Evolutionary conservation across 306 rosid species (phyloP), one percentile per base, ranked within the genome.

Genomic region (Arachis hypogaea): DNA sequence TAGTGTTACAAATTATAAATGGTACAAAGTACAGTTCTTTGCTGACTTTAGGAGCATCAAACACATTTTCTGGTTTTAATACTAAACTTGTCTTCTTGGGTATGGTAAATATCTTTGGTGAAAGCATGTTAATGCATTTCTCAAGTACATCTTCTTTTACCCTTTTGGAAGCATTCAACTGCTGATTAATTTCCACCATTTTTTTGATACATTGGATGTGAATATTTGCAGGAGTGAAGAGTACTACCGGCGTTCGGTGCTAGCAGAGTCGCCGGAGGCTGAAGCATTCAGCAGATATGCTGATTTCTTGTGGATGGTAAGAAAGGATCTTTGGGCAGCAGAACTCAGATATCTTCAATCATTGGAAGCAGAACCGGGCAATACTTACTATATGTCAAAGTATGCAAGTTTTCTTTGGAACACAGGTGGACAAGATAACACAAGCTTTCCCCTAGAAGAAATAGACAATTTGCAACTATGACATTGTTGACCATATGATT

Each of bases 401-500:
- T 93, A 85, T 11, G 92, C 93, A 57, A 68, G 73, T 78, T 93
- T 93, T 74, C 83, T 87, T 14, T 93, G 97, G 98, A 84, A 51
- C 72, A 81, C 85, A 0, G 88, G 88, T 54, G 97, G 87, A 28
- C 84, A 82, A 18, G 92, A 84, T 22, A 82, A 85, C 67, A 80
- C 82, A 51, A 78, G 85, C 79, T 79, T 79, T 55, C 85, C 96
- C 46, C 30, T 70, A 14, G 74, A 74, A 65, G 73, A 71, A 67
- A 57, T 69, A 4, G 84, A 72, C 74, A 76, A 72, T 66, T 18
- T 61, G 55, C 74, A 68, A 61, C 54, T 80, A 72, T 77, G 71
- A 80, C 57, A 29, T 1, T 29, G 70, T 67, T 33, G 4, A 33
- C 44, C 40, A 58, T 55, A 14, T 43, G 11, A 75, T 75, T 59